These are phyloP conservation scores for Calonectria pseudoreteaudii DNA, from an alignment of 2,329 filamentous ascomycete species.

Conservation along the genomic window DNA sequence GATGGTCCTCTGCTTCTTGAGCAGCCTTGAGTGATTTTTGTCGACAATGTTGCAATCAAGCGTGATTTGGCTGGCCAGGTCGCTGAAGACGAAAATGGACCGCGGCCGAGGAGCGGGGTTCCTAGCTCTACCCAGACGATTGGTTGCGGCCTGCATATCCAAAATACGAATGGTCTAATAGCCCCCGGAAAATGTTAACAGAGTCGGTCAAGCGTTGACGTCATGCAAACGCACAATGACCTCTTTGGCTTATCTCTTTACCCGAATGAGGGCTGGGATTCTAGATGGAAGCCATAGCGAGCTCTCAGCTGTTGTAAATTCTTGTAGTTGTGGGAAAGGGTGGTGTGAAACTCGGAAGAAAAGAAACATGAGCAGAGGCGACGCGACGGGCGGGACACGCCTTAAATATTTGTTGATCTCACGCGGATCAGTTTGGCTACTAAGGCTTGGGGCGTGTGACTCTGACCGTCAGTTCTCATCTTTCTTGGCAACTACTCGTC, in stretches of 20 bases:
- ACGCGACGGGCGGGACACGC: neutral
- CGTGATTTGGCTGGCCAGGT: neutral
- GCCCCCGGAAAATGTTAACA: neutral
- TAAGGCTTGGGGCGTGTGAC: neutral
- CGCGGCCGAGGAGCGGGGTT: slow-evolving; percentile 3
- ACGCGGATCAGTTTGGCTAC: neutral
- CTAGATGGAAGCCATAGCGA: neutral
- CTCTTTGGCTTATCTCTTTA: slow-evolving; percentile 1
- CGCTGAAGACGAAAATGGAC: neutral
- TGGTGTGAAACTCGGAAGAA: neutral
- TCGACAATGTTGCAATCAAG: neutral
- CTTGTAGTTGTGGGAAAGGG: neutral
- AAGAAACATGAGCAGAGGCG: neutral
- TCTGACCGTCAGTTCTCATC: neutral
- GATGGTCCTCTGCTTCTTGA: neutral
- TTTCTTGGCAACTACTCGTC: neutral
- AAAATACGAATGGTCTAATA: too few species aligned
- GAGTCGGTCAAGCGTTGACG: neutral
- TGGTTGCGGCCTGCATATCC: neutral
- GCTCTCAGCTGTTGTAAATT: neutral
- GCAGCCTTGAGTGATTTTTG: slow-evolving; percentile 1
- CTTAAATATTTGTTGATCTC: neutral
- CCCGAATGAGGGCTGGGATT: neutral
- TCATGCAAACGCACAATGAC: neutral
- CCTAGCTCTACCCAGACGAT: neutral